Evolutionary conservation across 352 stramenopile genomes (phyloP), one percentile per base, ranked within the genome.

Genomic region (Globisporangium orthogonon): DNA sequence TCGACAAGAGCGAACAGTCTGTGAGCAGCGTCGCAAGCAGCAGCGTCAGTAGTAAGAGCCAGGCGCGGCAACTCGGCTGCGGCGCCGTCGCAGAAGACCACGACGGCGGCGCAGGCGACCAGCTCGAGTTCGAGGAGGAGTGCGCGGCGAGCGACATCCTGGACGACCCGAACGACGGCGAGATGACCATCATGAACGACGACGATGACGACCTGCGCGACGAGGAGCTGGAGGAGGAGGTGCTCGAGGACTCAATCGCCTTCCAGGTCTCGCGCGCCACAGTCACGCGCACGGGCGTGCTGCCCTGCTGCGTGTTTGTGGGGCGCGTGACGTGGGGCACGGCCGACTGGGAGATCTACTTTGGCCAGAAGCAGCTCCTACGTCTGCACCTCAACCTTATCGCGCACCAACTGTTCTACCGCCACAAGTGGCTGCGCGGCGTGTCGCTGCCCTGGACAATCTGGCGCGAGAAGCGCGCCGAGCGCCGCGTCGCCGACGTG

Each of bases 281-380:
- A 10, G 77, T 94, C 53, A 82, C 78, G 15, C 73, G 71, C 56
- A 73, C 78, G 31, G 81, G 79, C 3, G 52, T 93, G 52, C 78
- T 93, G 39, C 83, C 85, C 14, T 91, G 78, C 63, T 94, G 85
- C 63, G 71, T 94, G 3, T 94, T 94, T 62, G 72, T 91, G 5
- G 85, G 76, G 9, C 77, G 78, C 53, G 85, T 94, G 46, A 79
- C 73, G 28, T 93, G 74, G 83, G 78, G 70, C n/a, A 82, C 74
- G 2, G 74, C 83, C 11, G 75, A 89, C 52, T 94, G 85, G 85
- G 79, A 92, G 67, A 81, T 93, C 43, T 87, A 89, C 61, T 94
- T 94, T 59, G 78, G 78, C 31, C 85, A 94, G 64, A 94, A 94
- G 66, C 83, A 94, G 51, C 56, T 94, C 5, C 52, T 94, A 55